Conservation (phyloP, 257 asterid genomes). For the Haberlea rhodopensis region DNA sequence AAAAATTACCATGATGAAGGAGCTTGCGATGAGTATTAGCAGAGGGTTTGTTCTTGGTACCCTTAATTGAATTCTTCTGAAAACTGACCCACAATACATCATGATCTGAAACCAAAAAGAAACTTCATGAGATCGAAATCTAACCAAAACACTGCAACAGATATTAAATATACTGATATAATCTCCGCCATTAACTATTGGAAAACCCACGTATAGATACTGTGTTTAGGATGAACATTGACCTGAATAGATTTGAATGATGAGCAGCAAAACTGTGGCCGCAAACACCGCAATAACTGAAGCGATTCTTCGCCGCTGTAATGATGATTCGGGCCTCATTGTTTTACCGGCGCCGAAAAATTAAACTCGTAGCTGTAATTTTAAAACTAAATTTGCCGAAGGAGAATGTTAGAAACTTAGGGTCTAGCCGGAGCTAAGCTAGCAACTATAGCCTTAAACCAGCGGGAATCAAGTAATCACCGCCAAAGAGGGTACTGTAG, state of each 20-base stretch:
- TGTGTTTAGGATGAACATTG: conserved; percentile 2
- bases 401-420: neutral
- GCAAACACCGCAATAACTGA: conserved; percentile 26
- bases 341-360: conserved; percentile 8
- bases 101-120: conserved; percentile 24
- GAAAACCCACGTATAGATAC: neutral
- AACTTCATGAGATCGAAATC: conserved; percentile 4
- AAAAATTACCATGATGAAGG: conserved; percentile 34
- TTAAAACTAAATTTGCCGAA: conserved; percentile 8
- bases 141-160: neutral
- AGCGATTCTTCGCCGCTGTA: conserved; percentile 25
- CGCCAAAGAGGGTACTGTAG: conserved; percentile 24
- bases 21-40: conserved; percentile 40
- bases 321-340: conserved; percentile 32
- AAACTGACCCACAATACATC: conserved; percentile 18
- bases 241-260: conserved; percentile 39
- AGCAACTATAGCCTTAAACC: conserved; percentile 20
- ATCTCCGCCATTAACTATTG: neutral
- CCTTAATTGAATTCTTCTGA: conserved; percentile 14
- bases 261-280: conserved; percentile 23
- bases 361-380: neutral
- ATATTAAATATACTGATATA: neutral
- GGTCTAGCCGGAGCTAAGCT: conserved; percentile 34
- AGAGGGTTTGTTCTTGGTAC: conserved; percentile 12
- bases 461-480: conserved; percentile 34